phyloP scores from a whole-genome alignment of 257 asterid species.

The Nicotiana paniculata region DNA sequence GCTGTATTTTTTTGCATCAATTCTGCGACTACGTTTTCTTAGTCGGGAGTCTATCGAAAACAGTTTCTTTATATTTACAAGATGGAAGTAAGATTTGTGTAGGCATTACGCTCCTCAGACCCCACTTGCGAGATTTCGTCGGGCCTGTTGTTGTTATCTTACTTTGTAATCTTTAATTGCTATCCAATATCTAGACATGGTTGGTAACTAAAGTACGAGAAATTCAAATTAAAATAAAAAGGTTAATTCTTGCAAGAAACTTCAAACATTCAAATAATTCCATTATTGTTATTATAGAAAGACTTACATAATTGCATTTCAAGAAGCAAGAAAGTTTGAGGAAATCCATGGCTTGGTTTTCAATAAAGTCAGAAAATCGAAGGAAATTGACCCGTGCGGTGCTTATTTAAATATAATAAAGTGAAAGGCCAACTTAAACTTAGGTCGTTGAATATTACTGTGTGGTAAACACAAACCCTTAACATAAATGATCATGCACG shows the following conservation, averaged over 20 bases:
- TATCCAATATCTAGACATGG: slow-evolving; percentile 30
- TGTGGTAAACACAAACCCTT: slow-evolving; percentile 1
- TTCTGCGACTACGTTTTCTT: no score
- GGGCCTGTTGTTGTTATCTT: no score
- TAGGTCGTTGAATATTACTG: slow-evolving; percentile 1
- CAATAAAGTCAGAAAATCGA: slow-evolving; percentile 35
- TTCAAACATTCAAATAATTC: slow-evolving; percentile 21
- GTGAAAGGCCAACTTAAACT: background rate
- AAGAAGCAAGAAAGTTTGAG: slow-evolving; percentile 51
- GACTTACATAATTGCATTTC: slow-evolving; percentile 34
- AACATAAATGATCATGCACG: slow-evolving; percentile 1
- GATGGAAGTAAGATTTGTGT: no score
- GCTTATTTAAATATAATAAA: slow-evolving; percentile 1
- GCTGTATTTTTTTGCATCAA: no score
- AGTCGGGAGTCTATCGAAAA: no score
- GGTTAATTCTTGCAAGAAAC: slow-evolving; percentile 2
- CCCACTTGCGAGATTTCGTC: no score
- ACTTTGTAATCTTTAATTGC: no score
- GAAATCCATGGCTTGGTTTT: slow-evolving; percentile 63
- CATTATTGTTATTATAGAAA: slow-evolving; percentile 19
- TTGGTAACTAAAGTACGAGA: slow-evolving; percentile 36
- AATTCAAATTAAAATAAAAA: slow-evolving; percentile 10
- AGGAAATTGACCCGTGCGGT: slow-evolving; percentile 58
- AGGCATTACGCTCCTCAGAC: no score
- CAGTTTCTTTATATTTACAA: no score